phyloP scores from a whole-genome alignment of 805 yeast species.

The Teunomyces funiuensis region DNA sequence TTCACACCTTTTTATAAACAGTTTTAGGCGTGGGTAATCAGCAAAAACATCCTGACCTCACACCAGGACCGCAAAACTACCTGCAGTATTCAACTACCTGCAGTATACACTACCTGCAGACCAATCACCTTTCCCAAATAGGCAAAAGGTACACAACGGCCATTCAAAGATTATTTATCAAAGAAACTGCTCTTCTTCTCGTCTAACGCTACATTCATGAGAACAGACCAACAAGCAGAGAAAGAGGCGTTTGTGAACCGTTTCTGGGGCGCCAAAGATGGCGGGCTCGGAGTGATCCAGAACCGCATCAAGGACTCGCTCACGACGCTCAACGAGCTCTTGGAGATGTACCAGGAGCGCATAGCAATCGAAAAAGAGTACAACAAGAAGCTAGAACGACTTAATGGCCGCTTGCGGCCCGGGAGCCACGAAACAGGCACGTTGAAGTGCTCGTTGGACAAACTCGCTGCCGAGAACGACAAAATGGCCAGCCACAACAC shows the following conservation, averaged over 20 bases:
- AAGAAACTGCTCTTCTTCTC: slow-evolving; percentile 3
- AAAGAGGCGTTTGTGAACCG: slow-evolving; percentile 38
- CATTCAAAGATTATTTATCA: background rate
- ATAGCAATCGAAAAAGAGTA: slow-evolving; percentile 73
- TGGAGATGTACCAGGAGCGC: slow-evolving; percentile 40
- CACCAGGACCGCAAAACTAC: background rate
- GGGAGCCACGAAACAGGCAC: slow-evolving; percentile 64
- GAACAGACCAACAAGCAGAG: slow-evolving; percentile 3
- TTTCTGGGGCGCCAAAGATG: slow-evolving; percentile 67
- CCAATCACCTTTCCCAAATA: slow-evolving; percentile 2
- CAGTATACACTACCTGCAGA: background rate
- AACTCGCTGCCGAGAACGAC: slow-evolving; percentile 56
- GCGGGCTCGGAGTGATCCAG: slow-evolving; percentile 56
- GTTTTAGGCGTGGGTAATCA: too few relatives aligned
- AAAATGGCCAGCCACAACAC: slow-evolving; percentile 58
- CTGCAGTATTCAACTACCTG: background rate
- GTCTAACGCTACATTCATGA: background rate
- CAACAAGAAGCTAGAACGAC: slow-evolving; percentile 49
- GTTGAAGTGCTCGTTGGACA: slow-evolving; percentile 57
- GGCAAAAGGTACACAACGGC: slow-evolving; percentile 3
- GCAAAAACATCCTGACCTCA: background rate
- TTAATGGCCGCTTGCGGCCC: slow-evolving; percentile 46
- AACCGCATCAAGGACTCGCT: slow-evolving; percentile 59
- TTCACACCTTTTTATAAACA: too few relatives aligned
- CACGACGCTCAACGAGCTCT: slow-evolving; percentile 46